Evolutionary conservation across 805 yeast genomes (phyloP).

Genomic region (Hanseniaspora lindneri): DNA sequence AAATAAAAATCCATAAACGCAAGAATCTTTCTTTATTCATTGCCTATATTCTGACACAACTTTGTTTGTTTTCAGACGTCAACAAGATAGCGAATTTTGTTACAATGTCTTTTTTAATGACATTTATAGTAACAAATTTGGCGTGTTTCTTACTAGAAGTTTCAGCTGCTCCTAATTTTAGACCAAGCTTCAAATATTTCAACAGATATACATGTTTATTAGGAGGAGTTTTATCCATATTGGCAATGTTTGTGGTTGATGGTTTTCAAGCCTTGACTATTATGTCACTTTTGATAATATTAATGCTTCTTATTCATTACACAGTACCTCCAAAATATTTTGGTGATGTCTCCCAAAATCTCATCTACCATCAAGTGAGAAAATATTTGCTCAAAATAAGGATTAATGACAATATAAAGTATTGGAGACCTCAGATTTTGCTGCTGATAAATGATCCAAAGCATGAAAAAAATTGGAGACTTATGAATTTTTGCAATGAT

Average conservation of each 20-base stretch:
- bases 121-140: constrained; percentile 83
- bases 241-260: constrained; percentile 91
- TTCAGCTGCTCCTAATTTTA: constrained; percentile 94
- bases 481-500: constrained; percentile 86
- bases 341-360: constrained; percentile 95
- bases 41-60: constrained; percentile 75
- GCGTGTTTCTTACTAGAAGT: constrained; percentile 83
- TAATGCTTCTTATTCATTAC: constrained; percentile 75
- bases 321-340: constrained; percentile 89
- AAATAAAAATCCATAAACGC: constrained; percentile 5
- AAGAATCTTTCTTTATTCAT: constrained; percentile 35
- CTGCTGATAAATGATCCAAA: constrained; percentile 84
- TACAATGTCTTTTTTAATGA: constrained; percentile 94
- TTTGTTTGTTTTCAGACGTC: constrained; percentile 78
- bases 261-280: constrained; percentile 76
- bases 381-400: constrained; percentile 65
- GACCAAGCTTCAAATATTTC: constrained; percentile 89
- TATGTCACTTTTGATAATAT: constrained; percentile 47
- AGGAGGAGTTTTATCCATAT: constrained; percentile 58
- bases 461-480: constrained; percentile 60
- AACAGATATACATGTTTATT: constrained; percentile 65
- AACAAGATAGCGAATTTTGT: constrained; percentile 90
- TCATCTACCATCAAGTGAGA: constrained; percentile 92
- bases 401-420: constrained; percentile 86
- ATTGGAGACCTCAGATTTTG: constrained; percentile 95